A percentile compares a stretch with the other conserved stretches of the same genome.
These are phyloP conservation scores for Clavispora vitiphila DNA, from an alignment of 805 yeast species.

Conservation along the genomic window DNA sequence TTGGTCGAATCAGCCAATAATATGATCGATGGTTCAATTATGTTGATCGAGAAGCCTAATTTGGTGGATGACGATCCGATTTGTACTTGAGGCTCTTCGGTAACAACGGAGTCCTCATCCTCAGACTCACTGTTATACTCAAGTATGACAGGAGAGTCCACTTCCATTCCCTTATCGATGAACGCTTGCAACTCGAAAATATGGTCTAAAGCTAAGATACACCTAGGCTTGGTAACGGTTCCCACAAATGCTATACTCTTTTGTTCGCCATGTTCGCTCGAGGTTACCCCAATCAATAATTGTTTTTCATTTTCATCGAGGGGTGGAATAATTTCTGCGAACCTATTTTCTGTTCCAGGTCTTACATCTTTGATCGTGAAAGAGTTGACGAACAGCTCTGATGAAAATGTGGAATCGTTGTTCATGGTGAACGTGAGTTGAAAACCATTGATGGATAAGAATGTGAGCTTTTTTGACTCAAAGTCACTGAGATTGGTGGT, in stretches of 20 bases:
- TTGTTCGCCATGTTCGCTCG: slow-evolving; percentile 35
- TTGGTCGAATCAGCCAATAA: slow-evolving; percentile 75
- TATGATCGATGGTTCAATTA: slow-evolving; percentile 72
- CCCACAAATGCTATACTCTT: slow-evolving; percentile 46
- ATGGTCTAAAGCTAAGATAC: slow-evolving; percentile 82
- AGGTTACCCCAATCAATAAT: slow-evolving; percentile 51
- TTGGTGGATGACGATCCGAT: slow-evolving; percentile 8
- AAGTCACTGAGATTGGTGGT: slow-evolving; percentile 37
- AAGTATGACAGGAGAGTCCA: slow-evolving; percentile 9
- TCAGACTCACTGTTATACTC: slow-evolving; percentile 7
- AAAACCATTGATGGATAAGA: slow-evolving; percentile 51
- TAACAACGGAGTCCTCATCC: slow-evolving; percentile 1
- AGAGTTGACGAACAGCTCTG: slow-evolving; percentile 63
- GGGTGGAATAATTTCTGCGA: slow-evolving; percentile 76
- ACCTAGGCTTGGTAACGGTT: slow-evolving; percentile 74
- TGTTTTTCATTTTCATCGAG: slow-evolving; percentile 61
- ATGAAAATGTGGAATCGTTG: slow-evolving; percentile 49
- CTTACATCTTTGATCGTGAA: slow-evolving; percentile 78
- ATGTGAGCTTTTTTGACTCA: slow-evolving; percentile 28
- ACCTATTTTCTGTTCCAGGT: slow-evolving; percentile 55
- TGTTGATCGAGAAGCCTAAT: slow-evolving; percentile 56
- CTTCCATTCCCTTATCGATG: slow-evolving; percentile 44
- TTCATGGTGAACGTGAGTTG: slow-evolving; percentile 47
- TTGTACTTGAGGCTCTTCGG: neutral
- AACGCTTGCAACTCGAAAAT: slow-evolving; percentile 69